These are phyloP conservation scores for Echria macrotheca DNA, from an alignment of 495 filamentous ascomycete species.

Conservation along the genomic window DNA sequence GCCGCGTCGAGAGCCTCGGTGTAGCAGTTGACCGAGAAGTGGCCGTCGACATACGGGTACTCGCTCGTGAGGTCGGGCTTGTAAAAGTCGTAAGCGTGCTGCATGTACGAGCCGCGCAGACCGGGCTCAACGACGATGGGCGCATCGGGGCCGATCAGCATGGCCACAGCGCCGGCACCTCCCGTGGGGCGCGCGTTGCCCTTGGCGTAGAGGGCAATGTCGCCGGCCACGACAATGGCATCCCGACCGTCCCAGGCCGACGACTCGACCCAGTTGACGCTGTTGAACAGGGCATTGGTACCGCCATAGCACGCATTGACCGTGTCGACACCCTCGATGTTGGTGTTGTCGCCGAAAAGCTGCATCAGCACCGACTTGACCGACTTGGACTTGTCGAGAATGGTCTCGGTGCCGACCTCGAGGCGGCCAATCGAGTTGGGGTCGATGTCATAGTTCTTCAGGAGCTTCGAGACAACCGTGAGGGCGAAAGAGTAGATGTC, in stretches of 20 bases:
- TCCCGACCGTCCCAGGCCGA: slow-evolving; percentile 96
- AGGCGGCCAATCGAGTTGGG: slow-evolving; percentile 82
- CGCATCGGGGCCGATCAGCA: slow-evolving; percentile 90
- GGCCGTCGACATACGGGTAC: slow-evolving; percentile 94
- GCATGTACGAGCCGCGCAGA: slow-evolving; percentile 86
- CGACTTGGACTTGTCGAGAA: slow-evolving; percentile 99
- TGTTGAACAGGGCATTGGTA: slow-evolving; percentile 96
- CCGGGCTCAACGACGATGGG: slow-evolving; percentile 88
- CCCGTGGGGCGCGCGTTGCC: slow-evolving; percentile 92
- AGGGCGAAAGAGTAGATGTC: slow-evolving; percentile 98
- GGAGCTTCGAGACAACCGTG: slow-evolving; percentile 79
- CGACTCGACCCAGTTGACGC: slow-evolving; percentile 96
- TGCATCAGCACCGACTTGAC: slow-evolving; percentile 99
- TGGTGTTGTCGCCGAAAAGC: slow-evolving; percentile 81
- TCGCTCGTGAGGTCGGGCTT: slow-evolving; percentile 98
- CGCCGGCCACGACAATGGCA: slow-evolving; percentile 88
- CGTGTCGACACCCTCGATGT: slow-evolving; percentile 93
- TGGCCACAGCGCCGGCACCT: slow-evolving; percentile 89
- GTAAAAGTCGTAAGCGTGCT: slow-evolving; percentile 98
- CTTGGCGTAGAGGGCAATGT: slow-evolving; percentile 98
- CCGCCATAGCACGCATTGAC: slow-evolving; percentile 98
- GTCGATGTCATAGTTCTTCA: slow-evolving; percentile 93
- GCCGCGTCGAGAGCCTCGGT: slow-evolving; percentile 90
- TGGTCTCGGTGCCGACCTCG: slow-evolving; percentile 96
- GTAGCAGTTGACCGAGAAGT: slow-evolving; percentile 94